Percentiles rank a stretch among this genome's conserved stretches.
Conservation (phyloP, 2,329 filamentous ascomycete genomes). For the Neurospora sp. region DNA sequence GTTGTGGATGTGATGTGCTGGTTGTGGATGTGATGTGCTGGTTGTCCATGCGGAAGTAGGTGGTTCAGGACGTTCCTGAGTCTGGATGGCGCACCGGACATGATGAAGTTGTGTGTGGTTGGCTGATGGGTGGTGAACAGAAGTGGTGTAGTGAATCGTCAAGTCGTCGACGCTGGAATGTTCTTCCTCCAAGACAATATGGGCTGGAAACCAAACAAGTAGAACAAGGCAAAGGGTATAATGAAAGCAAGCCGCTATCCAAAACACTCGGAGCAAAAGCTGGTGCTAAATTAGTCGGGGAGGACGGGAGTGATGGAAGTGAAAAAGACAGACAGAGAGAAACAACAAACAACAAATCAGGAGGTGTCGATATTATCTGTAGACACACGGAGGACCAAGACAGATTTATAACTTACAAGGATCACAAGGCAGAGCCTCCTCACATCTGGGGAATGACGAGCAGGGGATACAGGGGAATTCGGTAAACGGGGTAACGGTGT, state of each 20-base stretch:
- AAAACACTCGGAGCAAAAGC: background rate
- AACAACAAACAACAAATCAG: background rate
- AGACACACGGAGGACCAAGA: background rate
- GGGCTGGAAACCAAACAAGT: background rate
- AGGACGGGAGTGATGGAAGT: background rate
- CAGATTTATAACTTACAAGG: background rate
- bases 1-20: too few relatives aligned
- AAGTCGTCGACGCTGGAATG: background rate
- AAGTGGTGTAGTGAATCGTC: background rate
- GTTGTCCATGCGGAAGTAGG: conserved; percentile 30
- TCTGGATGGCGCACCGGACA: conserved; percentile 16
- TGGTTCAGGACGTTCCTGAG: conserved; percentile 18
- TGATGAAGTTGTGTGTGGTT: conserved; percentile 2
- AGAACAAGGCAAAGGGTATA: background rate
- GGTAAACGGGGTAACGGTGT: background rate
- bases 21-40: conserved; percentile 61
- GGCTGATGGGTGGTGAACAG: background rate
- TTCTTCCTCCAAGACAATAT: background rate
- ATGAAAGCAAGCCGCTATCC: background rate
- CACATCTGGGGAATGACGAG: background rate
- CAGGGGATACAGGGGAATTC: background rate
- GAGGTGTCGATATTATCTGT: background rate
- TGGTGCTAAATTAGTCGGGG: background rate
- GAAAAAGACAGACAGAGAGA: background rate
- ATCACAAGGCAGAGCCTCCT: background rate